A percentile compares a stretch with the other conserved stretches of the same genome.
Evolutionary conservation across 345 rosid genomes (phyloP).

Genomic region (Aquilaria sinensis): DNA sequence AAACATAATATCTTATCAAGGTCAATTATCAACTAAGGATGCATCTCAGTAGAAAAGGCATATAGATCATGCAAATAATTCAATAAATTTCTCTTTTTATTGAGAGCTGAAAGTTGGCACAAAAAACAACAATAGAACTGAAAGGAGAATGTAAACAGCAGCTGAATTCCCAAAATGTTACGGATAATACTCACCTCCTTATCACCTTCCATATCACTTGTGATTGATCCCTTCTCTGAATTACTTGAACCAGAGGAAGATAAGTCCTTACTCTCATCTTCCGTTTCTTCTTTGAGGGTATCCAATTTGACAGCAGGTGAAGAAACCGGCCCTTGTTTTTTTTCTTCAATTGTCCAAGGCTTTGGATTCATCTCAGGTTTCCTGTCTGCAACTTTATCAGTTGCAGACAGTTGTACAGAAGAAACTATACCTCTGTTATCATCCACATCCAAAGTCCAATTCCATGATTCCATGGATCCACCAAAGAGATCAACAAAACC

Average conservation of each 20-base stretch:
- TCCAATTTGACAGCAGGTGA: slow-evolving; percentile 37
- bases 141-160: neutral
- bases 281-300: slow-evolving; percentile 49
- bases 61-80: slow-evolving; percentile 2
- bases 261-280: slow-evolving; percentile 40
- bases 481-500: slow-evolving; percentile 86
- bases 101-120: neutral
- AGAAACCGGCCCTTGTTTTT: slow-evolving; percentile 35
- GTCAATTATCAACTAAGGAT: no score
- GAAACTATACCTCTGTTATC: slow-evolving; percentile 43
- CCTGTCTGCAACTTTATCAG: slow-evolving; percentile 30
- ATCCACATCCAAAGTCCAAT: slow-evolving; percentile 67
- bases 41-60: no score
- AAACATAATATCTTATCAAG: no score
- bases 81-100: neutral
- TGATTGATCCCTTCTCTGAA: slow-evolving; percentile 33
- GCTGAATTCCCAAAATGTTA: neutral
- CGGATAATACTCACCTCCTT: slow-evolving; percentile 42
- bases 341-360: slow-evolving; percentile 29
- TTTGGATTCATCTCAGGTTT: slow-evolving; percentile 38
- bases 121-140: neutral
- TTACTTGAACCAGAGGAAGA: slow-evolving; percentile 39
- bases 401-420: slow-evolving; percentile 33
- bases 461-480: slow-evolving; percentile 78
- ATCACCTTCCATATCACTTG: slow-evolving; percentile 24